Conservation (phyloP, 2,329 filamentous ascomycete species). For the Aspergillus eucalypticola region DNA sequence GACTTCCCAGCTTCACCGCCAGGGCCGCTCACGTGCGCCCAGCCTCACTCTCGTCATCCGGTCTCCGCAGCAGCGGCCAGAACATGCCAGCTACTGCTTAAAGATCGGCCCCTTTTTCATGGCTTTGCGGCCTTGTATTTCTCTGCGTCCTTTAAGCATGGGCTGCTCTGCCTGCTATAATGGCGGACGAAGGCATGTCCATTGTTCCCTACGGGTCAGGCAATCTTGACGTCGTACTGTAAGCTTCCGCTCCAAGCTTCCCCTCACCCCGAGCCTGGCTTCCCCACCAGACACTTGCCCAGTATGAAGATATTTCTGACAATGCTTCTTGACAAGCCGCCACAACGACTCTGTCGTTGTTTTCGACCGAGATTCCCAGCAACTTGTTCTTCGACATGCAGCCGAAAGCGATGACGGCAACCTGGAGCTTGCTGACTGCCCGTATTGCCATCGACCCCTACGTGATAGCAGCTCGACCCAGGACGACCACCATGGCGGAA, state of each 20-base stretch:
- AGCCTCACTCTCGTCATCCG: constrained; percentile 16
- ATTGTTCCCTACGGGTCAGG: constrained; percentile 45
- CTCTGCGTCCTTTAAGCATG: constrained; percentile 16
- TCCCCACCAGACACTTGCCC: not conserved
- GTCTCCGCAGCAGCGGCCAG: constrained; percentile 9
- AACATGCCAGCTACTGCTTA: constrained; percentile 2
- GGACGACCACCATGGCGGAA: constrained; percentile 34
- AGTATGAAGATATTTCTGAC: constrained; percentile 16
- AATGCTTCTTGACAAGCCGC: constrained; percentile 59
- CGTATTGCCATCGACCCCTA: constrained; percentile 81
- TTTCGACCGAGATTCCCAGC: constrained; percentile 79
- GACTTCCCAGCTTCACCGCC: constrained; percentile 19
- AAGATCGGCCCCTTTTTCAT: not conserved
- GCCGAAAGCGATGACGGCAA: constrained; percentile 48
- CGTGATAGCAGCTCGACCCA: constrained; percentile 50
- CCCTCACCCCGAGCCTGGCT: not conserved
- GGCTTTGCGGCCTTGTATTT: constrained; percentile 9
- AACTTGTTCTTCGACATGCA: constrained; percentile 75
- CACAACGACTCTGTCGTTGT: constrained; percentile 92
- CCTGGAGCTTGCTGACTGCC: constrained; percentile 70
- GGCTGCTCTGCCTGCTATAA: constrained; percentile 22
- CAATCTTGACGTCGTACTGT: constrained; percentile 49
- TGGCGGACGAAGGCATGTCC: constrained; percentile 44
- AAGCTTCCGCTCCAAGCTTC: constrained; percentile 23
- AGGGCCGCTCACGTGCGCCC: constrained; percentile 21